Base-by-base conservation (phyloP, 768 basidiomycete species). In the Calocera cornea region DNA sequence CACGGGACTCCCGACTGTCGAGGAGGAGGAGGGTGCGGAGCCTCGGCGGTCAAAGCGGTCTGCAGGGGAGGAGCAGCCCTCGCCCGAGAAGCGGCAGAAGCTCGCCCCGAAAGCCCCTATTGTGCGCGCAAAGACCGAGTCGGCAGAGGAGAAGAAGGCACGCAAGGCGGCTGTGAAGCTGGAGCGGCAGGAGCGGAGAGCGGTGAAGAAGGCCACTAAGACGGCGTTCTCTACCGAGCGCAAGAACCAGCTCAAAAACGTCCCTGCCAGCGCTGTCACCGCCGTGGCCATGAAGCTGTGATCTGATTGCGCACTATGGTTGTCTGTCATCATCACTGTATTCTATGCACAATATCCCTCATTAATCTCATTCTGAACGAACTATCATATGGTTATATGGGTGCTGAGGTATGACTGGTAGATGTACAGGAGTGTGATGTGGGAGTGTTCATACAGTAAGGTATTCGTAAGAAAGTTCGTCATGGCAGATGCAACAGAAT, bases 81-180 rank as follows among this genome's bases (percentile, higher is more conserved):
- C 64, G 19, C 11, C 68, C 27, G 63, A 54, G 54, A 54, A 64
- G 34, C 31, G 12, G 65, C 65, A 34, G 64, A 64, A 50, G 49
- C 40, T 14, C 8, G 38, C 19, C 36, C 36, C 34, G 11, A 36
- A 40, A 29, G 65, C 44, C 29, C 29, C 90, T 0, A 75, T 91
- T 67, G 78, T 83, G 11, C 84, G 97, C 36, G 79, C 87, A 0
- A 87, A 87, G 66, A 81, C 86, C 69, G 97, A 99, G 76, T 82
- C 86, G 0, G 71, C 72, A 65, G 78, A 79, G 64, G 79, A 81
- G 50, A 77, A 78, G 72, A 78, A 77, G 69, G 78, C 77, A 10
- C 73, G 81, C 22, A 82, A 81, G 70, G 71, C 72, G 10, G 76
- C 75, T 8, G 78, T 80, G 68, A 82, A 82, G 70, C 75, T 75